Evolutionary conservation across 805 yeast species (phyloP).

Genomic region (Cyberlindnera euphorbiae): DNA sequence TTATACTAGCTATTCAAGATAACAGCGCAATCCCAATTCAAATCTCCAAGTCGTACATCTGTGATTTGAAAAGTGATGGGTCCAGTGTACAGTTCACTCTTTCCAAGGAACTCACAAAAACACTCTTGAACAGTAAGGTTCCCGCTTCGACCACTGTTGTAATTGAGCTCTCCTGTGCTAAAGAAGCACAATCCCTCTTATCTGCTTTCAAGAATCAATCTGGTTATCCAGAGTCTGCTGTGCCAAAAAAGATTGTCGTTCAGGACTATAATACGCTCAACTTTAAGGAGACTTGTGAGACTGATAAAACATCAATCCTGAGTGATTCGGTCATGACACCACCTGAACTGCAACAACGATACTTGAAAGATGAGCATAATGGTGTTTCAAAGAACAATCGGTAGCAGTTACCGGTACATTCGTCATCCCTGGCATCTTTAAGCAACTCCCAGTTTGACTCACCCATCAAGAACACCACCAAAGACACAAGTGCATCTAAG

Average conservation of each 20-base stretch:
- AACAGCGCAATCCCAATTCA: constrained; percentile 21
- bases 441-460: constrained; percentile 15
- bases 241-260: constrained; percentile 30
- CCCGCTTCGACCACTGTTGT: constrained; percentile 4
- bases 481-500: constrained; percentile 19
- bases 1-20: constrained; percentile 16
- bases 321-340: neutral
- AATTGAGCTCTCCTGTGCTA: constrained; percentile 6
- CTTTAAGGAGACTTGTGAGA: neutral
- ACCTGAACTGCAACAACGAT: neutral
- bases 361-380: neutral
- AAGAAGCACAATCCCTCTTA: too few species aligned
- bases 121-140: constrained; percentile 9
- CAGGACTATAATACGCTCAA: constrained; percentile 24
- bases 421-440: too few species aligned
- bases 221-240: neutral
- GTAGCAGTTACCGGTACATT: neutral
- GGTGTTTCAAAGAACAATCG: too few species aligned
- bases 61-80: constrained; percentile 1
- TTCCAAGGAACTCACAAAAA: constrained; percentile 10
- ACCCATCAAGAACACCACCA: constrained; percentile 15
- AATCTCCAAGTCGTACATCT: constrained; percentile 10
- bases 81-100: constrained; percentile 4
- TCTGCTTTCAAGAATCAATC: neutral
- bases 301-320: constrained; percentile 1